Conservation (phyloP, 805 yeast genomes). For the Myxozyma mucilagina region DNA sequence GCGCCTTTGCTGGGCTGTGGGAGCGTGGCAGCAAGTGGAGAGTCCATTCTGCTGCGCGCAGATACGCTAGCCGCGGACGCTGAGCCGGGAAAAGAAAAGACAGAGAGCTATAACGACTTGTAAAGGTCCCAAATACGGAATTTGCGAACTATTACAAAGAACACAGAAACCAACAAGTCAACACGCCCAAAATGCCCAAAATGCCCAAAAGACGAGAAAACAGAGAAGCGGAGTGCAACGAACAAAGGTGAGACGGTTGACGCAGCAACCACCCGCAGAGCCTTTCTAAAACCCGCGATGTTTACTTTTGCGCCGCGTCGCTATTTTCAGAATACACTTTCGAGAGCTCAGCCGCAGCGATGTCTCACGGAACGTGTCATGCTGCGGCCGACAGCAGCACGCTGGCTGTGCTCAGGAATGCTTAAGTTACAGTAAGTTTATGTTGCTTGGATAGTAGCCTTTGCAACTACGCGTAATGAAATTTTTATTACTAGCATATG, state of each 20-base stretch:
- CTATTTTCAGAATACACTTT: background rate
- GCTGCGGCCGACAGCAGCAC: too few species aligned
- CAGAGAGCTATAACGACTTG: background rate
- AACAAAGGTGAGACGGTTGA: background rate
- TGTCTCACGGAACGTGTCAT: background rate
- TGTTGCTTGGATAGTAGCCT: too few species aligned
- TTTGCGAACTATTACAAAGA: background rate
- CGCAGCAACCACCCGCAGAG: too few species aligned
- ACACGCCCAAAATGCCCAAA: background rate
- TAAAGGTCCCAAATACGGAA: too few species aligned
- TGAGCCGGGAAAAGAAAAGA: background rate
- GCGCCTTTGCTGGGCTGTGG: constrained; percentile 19
- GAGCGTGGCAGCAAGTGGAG: constrained; percentile 17
- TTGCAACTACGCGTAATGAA: too few species aligned
- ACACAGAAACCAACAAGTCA: background rate
- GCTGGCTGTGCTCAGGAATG: background rate
- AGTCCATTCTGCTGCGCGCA: constrained; percentile 10
- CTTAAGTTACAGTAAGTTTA: background rate
- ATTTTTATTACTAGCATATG: too few species aligned
- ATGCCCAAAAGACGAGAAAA: background rate
- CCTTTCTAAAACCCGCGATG: background rate
- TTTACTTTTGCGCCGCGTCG: background rate
- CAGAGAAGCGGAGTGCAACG: background rate
- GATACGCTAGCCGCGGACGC: background rate
- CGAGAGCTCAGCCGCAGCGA: background rate